Conservation (phyloP, 176 grass and related monocot species). For the Aegilops longissima region DNA sequence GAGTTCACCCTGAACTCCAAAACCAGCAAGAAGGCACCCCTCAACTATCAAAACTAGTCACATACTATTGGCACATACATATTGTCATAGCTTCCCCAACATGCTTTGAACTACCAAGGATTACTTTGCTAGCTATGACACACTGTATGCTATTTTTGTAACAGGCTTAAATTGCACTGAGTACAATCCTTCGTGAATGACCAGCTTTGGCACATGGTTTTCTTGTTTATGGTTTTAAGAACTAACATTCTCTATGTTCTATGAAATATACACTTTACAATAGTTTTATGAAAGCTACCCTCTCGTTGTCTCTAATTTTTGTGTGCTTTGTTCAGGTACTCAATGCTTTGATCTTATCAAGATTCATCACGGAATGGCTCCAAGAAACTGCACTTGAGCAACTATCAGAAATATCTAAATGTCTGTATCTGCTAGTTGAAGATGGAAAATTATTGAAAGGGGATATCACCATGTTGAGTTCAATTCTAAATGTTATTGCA, state of each 20-base stretch:
- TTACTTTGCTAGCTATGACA: not conserved
- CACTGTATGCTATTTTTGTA: not conserved
- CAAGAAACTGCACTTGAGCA: constrained; percentile 84
- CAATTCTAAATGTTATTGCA: constrained; percentile 67
- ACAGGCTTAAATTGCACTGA: not conserved
- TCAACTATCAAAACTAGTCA: not conserved
- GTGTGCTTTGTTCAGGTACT: constrained; percentile 58
- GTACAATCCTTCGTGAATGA: not conserved
- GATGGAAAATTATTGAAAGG: constrained; percentile 51
- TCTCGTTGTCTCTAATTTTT: constrained; percentile 22
- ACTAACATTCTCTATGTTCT: not conserved
- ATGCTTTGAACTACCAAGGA: not conserved
- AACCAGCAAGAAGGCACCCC: not conserved
- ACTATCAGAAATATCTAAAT: constrained; percentile 59
- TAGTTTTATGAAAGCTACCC: constrained; percentile 3
- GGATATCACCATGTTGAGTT: constrained; percentile 57
- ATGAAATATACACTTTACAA: constrained; percentile 4
- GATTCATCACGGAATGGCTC: constrained; percentile 67
- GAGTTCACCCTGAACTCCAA: not conserved
- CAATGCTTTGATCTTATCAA: constrained; percentile 58
- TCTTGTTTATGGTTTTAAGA: constrained; percentile 14
- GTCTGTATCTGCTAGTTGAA: constrained; percentile 57
- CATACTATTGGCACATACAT: not conserved
- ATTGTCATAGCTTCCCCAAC: not conserved
- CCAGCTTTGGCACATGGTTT: constrained; percentile 1